A percentile compares a stretch with the other conserved stretches of the same genome.
Evolutionary conservation across 2,329 filamentous ascomycete genomes (phyloP).

Genomic region (Hirsutella rhossiliensis): DNA sequence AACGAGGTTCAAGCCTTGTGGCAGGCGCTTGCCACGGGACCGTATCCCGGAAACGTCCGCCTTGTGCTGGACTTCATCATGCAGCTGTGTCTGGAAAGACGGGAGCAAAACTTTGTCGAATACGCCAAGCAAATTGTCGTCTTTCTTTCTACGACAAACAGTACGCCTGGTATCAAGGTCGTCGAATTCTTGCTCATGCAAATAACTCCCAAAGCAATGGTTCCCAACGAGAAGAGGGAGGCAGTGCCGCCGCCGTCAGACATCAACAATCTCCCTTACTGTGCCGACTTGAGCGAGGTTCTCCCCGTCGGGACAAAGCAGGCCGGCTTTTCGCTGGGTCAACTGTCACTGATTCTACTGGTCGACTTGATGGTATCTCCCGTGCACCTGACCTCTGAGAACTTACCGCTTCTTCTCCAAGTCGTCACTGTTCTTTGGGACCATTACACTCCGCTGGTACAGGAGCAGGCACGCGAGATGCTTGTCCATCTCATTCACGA

Average conservation of each 20-base stretch:
- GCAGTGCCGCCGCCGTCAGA: slow-evolving; percentile 60
- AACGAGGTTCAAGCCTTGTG: slow-evolving; percentile 96
- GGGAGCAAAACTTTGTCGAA: slow-evolving; percentile 96
- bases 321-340: slow-evolving; percentile 81
- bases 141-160: slow-evolving; percentile 72
- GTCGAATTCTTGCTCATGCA: slow-evolving; percentile 88
- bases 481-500: slow-evolving; percentile 95
- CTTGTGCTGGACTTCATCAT: slow-evolving; percentile 96
- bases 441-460: slow-evolving; percentile 87
- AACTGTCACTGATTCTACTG: slow-evolving; percentile 82
- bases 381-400: slow-evolving; percentile 65
- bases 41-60: slow-evolving; percentile 86
- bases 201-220: slow-evolving; percentile 93
- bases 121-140: slow-evolving; percentile 98
- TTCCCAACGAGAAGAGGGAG: slow-evolving; percentile 71
- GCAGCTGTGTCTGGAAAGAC: slow-evolving; percentile 77
- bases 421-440: slow-evolving; percentile 94
- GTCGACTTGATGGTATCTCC: slow-evolving; percentile 95
- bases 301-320: slow-evolving; percentile 85
- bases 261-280: slow-evolving; percentile 66
- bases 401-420: slow-evolving; percentile 76
- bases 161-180: slow-evolving; percentile 71
- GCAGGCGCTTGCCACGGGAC: slow-evolving; percentile 90
- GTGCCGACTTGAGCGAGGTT: slow-evolving; percentile 69
- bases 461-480: slow-evolving; percentile 96